Conservation (phyloP, 2,329 filamentous ascomycete genomes). For the Myriosclerotinia scirpicola region DNA sequence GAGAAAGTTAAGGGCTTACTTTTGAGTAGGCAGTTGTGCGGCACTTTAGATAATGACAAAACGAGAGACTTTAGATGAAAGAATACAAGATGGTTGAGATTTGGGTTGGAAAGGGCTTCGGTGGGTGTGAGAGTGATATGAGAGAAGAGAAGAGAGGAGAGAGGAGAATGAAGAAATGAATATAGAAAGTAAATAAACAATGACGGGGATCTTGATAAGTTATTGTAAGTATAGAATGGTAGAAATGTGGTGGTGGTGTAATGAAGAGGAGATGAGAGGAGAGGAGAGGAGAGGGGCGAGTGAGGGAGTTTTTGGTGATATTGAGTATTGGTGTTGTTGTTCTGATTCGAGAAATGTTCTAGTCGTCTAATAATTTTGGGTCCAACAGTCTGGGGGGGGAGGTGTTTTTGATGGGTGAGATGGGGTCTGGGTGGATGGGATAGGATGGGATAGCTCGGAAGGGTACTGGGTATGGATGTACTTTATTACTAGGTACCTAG, state of each 20-base stretch:
- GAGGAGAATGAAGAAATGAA: not conserved
- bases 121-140: too few relatives aligned
- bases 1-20: conserved; percentile 14
- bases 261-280: not conserved
- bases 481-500: not conserved
- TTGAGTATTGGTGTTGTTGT: conserved; percentile 17
- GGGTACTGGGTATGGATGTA: too few relatives aligned
- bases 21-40: not conserved
- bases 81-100: not conserved
- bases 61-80: conserved; percentile 8
- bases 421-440: not conserved
- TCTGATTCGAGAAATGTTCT: conserved; percentile 11
- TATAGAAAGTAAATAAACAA: not conserved
- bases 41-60: not conserved
- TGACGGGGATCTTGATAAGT: not conserved
- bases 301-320: not conserved
- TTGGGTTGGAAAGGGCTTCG: too few relatives aligned
- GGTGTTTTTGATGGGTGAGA: not conserved
- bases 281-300: not conserved
- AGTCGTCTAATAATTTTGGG: not conserved
- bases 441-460: conserved; percentile 1
- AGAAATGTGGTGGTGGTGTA: not conserved
- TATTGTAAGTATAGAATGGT: not conserved
- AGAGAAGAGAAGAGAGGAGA: not conserved
- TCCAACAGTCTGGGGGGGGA: not conserved